Base-by-base conservation (phyloP, 1,284 basidiomycete species). In the Trichosporon sp. region DNA sequence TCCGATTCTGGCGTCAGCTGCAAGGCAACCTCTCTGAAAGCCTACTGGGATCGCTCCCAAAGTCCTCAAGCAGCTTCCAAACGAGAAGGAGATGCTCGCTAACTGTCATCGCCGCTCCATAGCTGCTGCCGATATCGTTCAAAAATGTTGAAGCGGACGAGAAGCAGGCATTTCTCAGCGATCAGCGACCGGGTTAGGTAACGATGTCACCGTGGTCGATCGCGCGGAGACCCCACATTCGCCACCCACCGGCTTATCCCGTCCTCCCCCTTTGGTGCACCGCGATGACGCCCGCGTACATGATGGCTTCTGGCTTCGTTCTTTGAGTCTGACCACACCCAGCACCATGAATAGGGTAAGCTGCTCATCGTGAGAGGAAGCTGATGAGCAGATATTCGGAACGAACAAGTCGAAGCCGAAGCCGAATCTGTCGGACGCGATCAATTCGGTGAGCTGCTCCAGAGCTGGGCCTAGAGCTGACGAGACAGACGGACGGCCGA, bases 371-470 rank as follows among this genome's bases (percentile, higher is more conserved):
- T 15, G 4, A 13, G 3, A n/a, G 31, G 23, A 6, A 15, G 67
- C 72, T 70, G 25, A 70, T 44, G n/a, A 2, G 6, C 71, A 83
- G 82, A 91, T 95, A 78, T 95, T 95, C 83, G 93, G 93, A 44
- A 77, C 81, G n/a, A 87, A 87, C 82, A 91, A 90, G 82, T 83
- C 84, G 63, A 83, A 83, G 72, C 86, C 95, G 42, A 93, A 94
- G 78, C 89, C 95, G 0, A 87, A 87, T 1, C 87, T 99, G 6
- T 89, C 91, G 72, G 95, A 98, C 85, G 97, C 96, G 18, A 98
- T 99, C 76, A 83, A 88, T 53, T 90, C 93, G 72, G 92, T 93
- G 76, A 82, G 90, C 47, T 31, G 29, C 25, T 12, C n/a, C n/a
- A 12, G 84, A 27, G 4, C 2, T 2, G 1, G 3, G n/a, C 8